Evolutionary conservation across 2,329 filamentous ascomycete species (phyloP), one percentile per base, ranked within the genome.

Genomic region (Aspergillus amoenus): DNA sequence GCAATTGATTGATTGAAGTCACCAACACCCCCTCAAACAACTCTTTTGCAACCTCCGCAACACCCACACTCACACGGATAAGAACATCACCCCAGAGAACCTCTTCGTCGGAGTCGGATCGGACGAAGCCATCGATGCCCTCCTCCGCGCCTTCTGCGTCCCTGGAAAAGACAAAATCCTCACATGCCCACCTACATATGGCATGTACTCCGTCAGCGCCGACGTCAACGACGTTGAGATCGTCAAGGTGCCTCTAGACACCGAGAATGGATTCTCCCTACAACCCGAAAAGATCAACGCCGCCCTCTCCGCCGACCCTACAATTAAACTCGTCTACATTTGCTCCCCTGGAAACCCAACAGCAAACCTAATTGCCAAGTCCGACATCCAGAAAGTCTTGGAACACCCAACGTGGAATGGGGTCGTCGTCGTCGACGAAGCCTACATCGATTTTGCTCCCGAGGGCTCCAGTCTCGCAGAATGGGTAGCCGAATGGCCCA

Each of bases 331-430:
- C 43, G 86, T 89, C 50, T 99, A 97, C 71, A 83, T 97, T 55
- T 97, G 93, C 82, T 95, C 91, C 0, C 94, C 94, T 0, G 94
- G 94, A 5, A 99, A 99, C 76, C 94, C 94, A 0, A 97, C 94
- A 0, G 93, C 89, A 13, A 86, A 87, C 15, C 76, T 93, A 43
- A 84, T 97, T 45, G 79, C 82, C 59, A 96, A 95, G 72, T 79
- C 83, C 37, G 89, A 94, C 67, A 80, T 99, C 46, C 81, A 83
- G 58, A 77, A 81, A 55, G 79, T 97, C 39, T 84, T 99, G 13
- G 84, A 88, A 69, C 92, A 97, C 81, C 88, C 90, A 13, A 91
- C 87, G 1, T 99, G 93, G 93, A 99, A 99, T 75, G 94, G 94
- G 52, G 81, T 99, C 21, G 88, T 99, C 2, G 86, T 97, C 3